Base-by-base conservation (phyloP, 352 stramenopile genomes). In the Pythium coloratum region DNA sequence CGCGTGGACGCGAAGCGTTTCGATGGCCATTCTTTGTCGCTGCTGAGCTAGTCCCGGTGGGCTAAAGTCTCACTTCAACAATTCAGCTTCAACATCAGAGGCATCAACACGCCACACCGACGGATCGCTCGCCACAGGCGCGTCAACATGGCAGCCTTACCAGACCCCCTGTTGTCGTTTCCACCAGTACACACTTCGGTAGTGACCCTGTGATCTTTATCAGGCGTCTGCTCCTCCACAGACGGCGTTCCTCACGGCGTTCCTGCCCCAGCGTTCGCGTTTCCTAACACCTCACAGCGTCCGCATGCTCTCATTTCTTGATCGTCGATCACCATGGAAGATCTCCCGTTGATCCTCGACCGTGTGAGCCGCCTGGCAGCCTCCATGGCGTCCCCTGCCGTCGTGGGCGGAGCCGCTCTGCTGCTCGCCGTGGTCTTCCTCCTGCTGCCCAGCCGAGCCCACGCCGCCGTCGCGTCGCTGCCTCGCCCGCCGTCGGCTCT, bases 91-190 rank as follows among this genome's bases (percentile, higher is more conserved):
- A 44, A 44, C 38, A 18, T 44, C 38, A 44, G 9, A 53, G 0
- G 6, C 46, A 32, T 13, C 14, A 53, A 28, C 18, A 30, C 46
- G 18, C 46, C 46, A 28, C 7, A 30, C 46, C 18, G 18, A 14
- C 20, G 46, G 40, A 53, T 53, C 46, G 46, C 46, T 53, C 46
- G 46, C 46, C 46, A 53, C n/a, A 1, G 18, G 20, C 46, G 46
- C 46, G 46, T 53, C 46, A 53, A 30, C 46, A 53, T 53, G 18
- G 46, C 46, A 14, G 46, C 46, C 46, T 53, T 33, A 53, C 46
- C 46, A 18, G 16, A 1, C 9, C 12, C 1, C 13, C 2, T 13
- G 7, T 40, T 40, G 34, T 13, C 34, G 34, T 40, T 40, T 40
- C 28, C 28, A 30, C 28, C 28, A 30, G 28, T 30, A 30, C 28